Evolutionary conservation across 306 rosid genomes (phyloP).

Genomic region (Medicago lupulina): DNA sequence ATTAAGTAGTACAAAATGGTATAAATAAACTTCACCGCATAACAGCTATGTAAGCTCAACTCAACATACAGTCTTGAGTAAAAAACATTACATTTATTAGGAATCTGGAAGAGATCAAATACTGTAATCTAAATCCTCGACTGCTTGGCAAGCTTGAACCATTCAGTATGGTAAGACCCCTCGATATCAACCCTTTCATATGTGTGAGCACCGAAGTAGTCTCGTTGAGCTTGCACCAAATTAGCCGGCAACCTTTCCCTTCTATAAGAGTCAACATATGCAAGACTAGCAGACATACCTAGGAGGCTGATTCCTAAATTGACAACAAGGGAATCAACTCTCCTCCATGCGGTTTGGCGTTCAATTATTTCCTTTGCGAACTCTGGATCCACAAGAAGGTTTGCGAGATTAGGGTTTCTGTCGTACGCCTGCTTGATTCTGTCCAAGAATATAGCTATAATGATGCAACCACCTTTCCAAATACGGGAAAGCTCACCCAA

Average conservation of each 20-base stretch:
- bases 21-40: slow-evolving; percentile 46
- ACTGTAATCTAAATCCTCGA: slow-evolving; percentile 53
- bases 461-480: slow-evolving; percentile 98
- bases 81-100: slow-evolving; percentile 58
- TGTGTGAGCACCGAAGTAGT: slow-evolving; percentile 95
- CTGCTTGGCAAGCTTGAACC: slow-evolving; percentile 90
- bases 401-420: slow-evolving; percentile 76
- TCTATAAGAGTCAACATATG: slow-evolving; percentile 80
- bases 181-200: slow-evolving; percentile 74
- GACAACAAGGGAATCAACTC: slow-evolving; percentile 85
- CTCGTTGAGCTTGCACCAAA: slow-evolving; percentile 94
- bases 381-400: slow-evolving; percentile 94
- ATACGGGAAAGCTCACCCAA: slow-evolving; percentile 89
- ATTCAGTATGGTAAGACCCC: slow-evolving; percentile 91
- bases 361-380: slow-evolving; percentile 88
- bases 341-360: slow-evolving; percentile 87
- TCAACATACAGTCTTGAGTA: slow-evolving; percentile 51
- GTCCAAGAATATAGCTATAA: slow-evolving; percentile 81
- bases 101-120: slow-evolving; percentile 32
- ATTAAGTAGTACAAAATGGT: slow-evolving; percentile 38
- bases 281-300: slow-evolving; percentile 95
- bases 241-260: slow-evolving; percentile 87
- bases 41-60: slow-evolving; percentile 52
- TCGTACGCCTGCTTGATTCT: slow-evolving; percentile 90
- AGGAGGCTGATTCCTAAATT: slow-evolving; percentile 88